Evolutionary conservation across 768 basidiomycete genomes (phyloP).

Genomic region (Russula compacta): DNA sequence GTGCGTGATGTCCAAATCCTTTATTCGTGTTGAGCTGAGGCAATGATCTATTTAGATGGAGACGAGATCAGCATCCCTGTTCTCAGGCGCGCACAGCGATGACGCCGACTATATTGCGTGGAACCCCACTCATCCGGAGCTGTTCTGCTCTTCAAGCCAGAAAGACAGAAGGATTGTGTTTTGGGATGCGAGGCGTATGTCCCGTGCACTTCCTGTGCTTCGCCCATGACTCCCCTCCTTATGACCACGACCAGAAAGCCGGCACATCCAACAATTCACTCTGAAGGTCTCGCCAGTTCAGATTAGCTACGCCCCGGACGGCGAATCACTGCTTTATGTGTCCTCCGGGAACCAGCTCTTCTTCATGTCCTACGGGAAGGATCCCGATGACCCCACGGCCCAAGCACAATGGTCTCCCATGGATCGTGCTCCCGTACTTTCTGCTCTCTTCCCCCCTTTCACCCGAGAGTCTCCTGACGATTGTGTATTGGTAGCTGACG

Average conservation of each 20-base stretch:
- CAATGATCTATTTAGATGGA: slow-evolving; percentile 45
- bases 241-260: slow-evolving; percentile 46
- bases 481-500: slow-evolving; percentile 31
- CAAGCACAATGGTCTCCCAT: slow-evolving; percentile 43
- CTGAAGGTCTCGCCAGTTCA: slow-evolving; percentile 55
- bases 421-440: slow-evolving; percentile 22
- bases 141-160: slow-evolving; percentile 73
- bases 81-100: slow-evolving; percentile 63
- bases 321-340: slow-evolving; percentile 52
- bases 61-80: slow-evolving; percentile 51
- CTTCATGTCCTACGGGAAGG: slow-evolving; percentile 49
- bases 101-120: slow-evolving; percentile 79
- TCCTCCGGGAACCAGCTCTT: slow-evolving; percentile 52
- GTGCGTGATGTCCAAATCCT: slow-evolving; percentile 33
- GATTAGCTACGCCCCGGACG: slow-evolving; percentile 66
- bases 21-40: background rate
- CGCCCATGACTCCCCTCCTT: background rate
- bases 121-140: slow-evolving; percentile 78
- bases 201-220: background rate
- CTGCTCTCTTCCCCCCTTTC: background rate
- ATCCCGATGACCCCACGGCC: slow-evolving; percentile 34
- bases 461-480: background rate
- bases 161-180: slow-evolving; percentile 68
- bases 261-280: slow-evolving; percentile 49
- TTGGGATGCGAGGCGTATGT: slow-evolving; percentile 78